phyloP scores from a whole-genome alignment of 1,139 yeast species.

The Zhuliangozyma blackwelliae region DNA sequence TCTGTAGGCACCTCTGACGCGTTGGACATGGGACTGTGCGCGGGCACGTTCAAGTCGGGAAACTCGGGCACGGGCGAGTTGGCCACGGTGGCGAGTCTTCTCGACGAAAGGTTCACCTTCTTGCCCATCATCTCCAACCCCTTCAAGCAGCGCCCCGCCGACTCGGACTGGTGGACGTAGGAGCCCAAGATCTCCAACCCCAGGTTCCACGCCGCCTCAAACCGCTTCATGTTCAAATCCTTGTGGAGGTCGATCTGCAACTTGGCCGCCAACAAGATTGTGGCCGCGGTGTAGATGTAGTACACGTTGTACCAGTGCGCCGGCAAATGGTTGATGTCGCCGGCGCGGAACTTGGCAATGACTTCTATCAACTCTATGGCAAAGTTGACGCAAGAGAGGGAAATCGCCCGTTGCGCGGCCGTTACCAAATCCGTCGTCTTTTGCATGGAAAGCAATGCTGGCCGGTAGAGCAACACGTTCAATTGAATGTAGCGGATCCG shows the following conservation, averaged over 20 bases:
- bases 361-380: conserved; percentile 10
- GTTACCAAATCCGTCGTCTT: conserved; percentile 5
- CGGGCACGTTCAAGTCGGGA: conserved; percentile 1
- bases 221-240: conserved; percentile 3
- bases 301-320: conserved; percentile 12
- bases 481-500: conserved; percentile 10
- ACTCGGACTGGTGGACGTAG: conserved; percentile 10
- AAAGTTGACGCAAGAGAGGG: conserved; percentile 8
- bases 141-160: conserved; percentile 11
- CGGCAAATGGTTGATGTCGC: conserved; percentile 9
- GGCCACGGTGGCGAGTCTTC: conserved; percentile 3
- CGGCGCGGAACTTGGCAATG: conserved; percentile 8
- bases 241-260: conserved; percentile 7
- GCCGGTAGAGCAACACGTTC: conserved; percentile 11
- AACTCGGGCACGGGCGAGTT: conserved; percentile 3
- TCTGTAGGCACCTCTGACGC: conserved; percentile 10
- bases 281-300: conserved; percentile 10
- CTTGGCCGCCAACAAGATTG: conserved; percentile 11
- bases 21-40: conserved; percentile 3
- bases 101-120: conserved; percentile 3
- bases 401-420: conserved; percentile 8
- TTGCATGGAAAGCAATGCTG: conserved; percentile 4
- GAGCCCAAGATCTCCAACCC: conserved; percentile 9
- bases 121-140: conserved; percentile 11
- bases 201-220: conserved; percentile 7